These are phyloP conservation scores for Vairimorpha necatrix DNA, from an alignment of 371 early-diverging fungal genomes.

Conservation along the genomic window DNA sequence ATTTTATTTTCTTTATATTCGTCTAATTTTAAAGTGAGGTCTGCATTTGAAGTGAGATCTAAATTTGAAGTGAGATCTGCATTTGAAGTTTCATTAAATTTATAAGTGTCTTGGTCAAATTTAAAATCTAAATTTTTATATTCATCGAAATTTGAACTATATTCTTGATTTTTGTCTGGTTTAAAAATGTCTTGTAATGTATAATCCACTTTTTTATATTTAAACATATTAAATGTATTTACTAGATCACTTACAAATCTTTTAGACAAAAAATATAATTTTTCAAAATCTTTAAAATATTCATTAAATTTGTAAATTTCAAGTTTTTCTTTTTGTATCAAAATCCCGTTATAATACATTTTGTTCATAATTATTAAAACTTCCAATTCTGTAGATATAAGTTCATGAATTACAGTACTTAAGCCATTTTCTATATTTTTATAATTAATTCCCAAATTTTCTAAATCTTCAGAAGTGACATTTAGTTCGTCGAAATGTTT, in stretches of 20 bases:
- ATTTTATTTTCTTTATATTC: neutral
- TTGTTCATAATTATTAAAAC: neutral
- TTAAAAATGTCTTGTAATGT: neutral
- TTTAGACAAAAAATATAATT: neutral
- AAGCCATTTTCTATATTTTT: neutral
- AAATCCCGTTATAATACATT: neutral
- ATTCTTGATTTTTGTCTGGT: neutral
- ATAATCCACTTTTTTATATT: neutral
- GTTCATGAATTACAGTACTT: neutral
- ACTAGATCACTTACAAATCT: neutral
- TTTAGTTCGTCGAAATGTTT: neutral
- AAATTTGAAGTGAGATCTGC: too few species aligned
- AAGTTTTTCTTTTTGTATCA: neutral
- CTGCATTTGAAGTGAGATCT: too few species aligned
- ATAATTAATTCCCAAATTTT: neutral
- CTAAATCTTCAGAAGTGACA: neutral
- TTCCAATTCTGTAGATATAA: neutral
- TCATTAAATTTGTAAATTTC: neutral
- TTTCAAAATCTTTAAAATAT: constrained; percentile 7
- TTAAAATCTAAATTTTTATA: neutral
- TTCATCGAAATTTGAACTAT: neutral
- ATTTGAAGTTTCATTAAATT: neutral
- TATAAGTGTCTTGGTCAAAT: neutral
- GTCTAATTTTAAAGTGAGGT: neutral
- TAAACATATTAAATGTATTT: neutral